Conservation (phyloP, 495 filamentous ascomycete genomes). For the Xylaria nigripes region DNA sequence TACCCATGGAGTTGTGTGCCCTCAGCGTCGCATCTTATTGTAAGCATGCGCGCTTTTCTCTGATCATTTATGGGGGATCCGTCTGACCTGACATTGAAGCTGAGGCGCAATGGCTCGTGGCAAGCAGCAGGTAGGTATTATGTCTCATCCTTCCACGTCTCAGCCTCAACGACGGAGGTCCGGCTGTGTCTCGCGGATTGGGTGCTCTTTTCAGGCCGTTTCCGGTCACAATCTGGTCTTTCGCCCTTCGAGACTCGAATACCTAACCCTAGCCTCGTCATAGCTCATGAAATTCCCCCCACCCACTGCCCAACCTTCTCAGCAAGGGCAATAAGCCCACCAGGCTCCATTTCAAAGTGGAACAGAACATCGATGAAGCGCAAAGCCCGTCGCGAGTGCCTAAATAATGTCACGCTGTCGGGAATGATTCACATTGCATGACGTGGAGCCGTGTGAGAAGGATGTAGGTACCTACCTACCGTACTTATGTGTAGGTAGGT, state of each 20-base stretch:
- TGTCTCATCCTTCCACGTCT: neutral
- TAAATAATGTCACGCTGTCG: neutral
- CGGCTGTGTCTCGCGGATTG: neutral
- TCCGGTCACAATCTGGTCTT: no score
- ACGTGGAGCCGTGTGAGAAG: neutral
- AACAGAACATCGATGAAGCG: neutral
- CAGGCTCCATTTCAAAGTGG: neutral
- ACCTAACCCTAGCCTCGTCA: neutral
- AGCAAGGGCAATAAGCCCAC: no score
- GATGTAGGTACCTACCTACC: neutral
- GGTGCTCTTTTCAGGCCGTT: no score
- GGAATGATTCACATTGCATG: neutral
- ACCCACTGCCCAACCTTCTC: neutral
- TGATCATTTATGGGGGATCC: neutral
- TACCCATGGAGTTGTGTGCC: no score
- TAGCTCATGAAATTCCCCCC: neutral
- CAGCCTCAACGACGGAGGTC: constrained; percentile 4
- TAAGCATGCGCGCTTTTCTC: no score
- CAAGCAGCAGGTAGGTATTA: neutral
- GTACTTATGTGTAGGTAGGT: no score
- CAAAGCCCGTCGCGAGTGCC: neutral
- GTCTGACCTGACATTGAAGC: neutral
- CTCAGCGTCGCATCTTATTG: no score
- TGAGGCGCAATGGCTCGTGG: neutral
- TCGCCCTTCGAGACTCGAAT: neutral